Base-by-base conservation (phyloP, 345 rosid genomes). In the Brassica incana region DNA sequence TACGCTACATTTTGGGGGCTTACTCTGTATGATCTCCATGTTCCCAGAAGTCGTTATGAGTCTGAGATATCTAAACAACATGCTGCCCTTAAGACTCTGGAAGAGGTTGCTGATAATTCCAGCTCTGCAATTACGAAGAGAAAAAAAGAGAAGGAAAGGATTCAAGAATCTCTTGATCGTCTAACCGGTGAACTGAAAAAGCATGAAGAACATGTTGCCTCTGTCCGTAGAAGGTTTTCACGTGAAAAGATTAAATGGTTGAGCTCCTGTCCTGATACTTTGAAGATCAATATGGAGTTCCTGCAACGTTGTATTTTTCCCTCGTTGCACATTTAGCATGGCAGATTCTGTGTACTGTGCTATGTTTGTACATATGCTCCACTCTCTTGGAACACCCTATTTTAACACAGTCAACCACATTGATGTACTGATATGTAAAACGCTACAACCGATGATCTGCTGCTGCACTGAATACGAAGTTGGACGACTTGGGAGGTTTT, bases 241-340 rank as follows among this genome's bases (percentile, higher is more conserved):
- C 88, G 87, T 74, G 98, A 96, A 85, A 96, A 96, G 80, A 98
- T 92, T 82, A 92, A 85, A 73, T 96, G 99, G 99, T 78, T 93
- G 86, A 96, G 95, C 78, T 92, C 98, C 66, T 96, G 99, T 80
- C 98, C 97, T 75, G 99, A 93, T 84, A 92, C 99, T 63, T 79
- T 96, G 84, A 96, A 93, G 90, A 96, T 96, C 73, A 96, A 96
- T 81, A 92, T 96, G 97, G 99, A 96, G 88, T 96, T 96, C 82
- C 94, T 96, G 75, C 99, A 96, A 79, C 98, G 97, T 61, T 96
- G 98, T 83, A 93, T 96, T 72, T n/a, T 93, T 96, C 75, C 99
- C 99, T 14, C 98, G 99, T 33, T 96, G 99, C 83, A 96, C 97
- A 73, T 96, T 96, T 86, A 93, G 99, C 88, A 96, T 96, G 98